Evolutionary conservation across 306 rosid species (phyloP).

Genomic region (Ochetophila trinervis): DNA sequence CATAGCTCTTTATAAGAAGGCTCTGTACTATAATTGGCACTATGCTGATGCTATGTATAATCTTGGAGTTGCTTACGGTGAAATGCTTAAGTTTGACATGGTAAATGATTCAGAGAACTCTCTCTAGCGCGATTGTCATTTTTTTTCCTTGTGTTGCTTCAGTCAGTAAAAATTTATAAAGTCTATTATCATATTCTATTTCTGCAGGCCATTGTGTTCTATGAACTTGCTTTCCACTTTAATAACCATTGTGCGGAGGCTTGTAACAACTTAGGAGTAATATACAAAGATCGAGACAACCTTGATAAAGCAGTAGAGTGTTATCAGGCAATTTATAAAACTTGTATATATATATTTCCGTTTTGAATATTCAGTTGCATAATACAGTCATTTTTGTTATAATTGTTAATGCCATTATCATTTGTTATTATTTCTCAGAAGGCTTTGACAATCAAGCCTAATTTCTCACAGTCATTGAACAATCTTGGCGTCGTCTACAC

Average conservation of each 20-base stretch:
- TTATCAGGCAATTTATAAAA: slow-evolving; percentile 70
- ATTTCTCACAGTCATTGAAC: slow-evolving; percentile 94
- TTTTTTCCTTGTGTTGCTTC: slow-evolving; percentile 16
- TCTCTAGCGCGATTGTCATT: slow-evolving; percentile 4
- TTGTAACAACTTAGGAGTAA: slow-evolving; percentile 96
- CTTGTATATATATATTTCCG: background rate
- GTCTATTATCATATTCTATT: slow-evolving; percentile 16
- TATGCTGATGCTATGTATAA: slow-evolving; percentile 99
- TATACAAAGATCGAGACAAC: slow-evolving; percentile 96
- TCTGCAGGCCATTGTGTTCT: slow-evolving; percentile 93
- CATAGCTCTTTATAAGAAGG: slow-evolving; percentile 86
- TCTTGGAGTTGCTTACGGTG: slow-evolving; percentile 99
- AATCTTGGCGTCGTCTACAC: slow-evolving; percentile 99
- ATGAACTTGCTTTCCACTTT: slow-evolving; percentile 97
- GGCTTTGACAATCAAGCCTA: slow-evolving; percentile 90
- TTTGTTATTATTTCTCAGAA: slow-evolving; percentile 48
- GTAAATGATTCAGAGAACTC: slow-evolving; percentile 37
- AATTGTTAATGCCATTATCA: background rate
- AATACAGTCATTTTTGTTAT: slow-evolving; percentile 14
- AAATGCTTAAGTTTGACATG: slow-evolving; percentile 97
- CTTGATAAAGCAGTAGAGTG: slow-evolving; percentile 99
- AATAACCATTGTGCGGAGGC: slow-evolving; percentile 99
- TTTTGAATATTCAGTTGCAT: slow-evolving; percentile 14
- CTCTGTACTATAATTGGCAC: slow-evolving; percentile 92
- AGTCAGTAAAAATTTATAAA: slow-evolving; percentile 1